Evolutionary conservation across 2,329 filamentous ascomycete genomes (phyloP), one percentile per base, ranked within the genome.

Genomic region (Colletotrichum orchidophilum): DNA sequence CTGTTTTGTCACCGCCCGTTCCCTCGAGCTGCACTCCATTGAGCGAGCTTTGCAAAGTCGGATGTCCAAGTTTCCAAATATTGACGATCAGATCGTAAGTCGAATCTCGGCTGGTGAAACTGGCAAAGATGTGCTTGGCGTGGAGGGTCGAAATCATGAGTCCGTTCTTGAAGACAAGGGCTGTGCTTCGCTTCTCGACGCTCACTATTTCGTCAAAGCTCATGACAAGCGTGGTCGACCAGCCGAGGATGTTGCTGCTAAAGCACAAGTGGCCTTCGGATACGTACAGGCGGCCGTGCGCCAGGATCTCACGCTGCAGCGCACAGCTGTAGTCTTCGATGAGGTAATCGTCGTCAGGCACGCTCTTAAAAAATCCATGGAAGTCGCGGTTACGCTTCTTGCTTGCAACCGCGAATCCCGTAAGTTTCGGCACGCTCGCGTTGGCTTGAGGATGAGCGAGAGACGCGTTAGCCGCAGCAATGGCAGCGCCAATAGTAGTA

Each of bases 251-350:
- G 79, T 99, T 99, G 85, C 96, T 98, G 77, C 95, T 98, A 82
- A 99, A 99, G 84, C 96, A 99, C 57, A 99, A 90, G 79, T 99
- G 96, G 12, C 96, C 95, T 83, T 99, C 96, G 0, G 96, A 98
- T 52, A 99, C 94, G 78, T 99, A 99, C 15, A 99, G 87, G 50
- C 96, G 90, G 6, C 96, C 96, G 75, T 98, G 96, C 7, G 97
- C 91, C 42, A 99, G 88, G 72, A 99, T 99, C 79, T 99, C 97
- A 75, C 95, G 91, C 81, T 99, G 96, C 70, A 99, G 82, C 4
- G 96, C 96, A 80, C 96, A 98, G 80, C 96, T 98, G 81, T 98
- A 99, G 80, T 99, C 96, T 79, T 99, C 96, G 74, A 99, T 98
- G 29, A 99, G 87, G 78, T 97, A 98, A 81, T 99, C 96, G 77